These are phyloP conservation scores for Chytriomyces hyalinus DNA, from an alignment of 192 early-diverging fungal species.

Conservation along the genomic window DNA sequence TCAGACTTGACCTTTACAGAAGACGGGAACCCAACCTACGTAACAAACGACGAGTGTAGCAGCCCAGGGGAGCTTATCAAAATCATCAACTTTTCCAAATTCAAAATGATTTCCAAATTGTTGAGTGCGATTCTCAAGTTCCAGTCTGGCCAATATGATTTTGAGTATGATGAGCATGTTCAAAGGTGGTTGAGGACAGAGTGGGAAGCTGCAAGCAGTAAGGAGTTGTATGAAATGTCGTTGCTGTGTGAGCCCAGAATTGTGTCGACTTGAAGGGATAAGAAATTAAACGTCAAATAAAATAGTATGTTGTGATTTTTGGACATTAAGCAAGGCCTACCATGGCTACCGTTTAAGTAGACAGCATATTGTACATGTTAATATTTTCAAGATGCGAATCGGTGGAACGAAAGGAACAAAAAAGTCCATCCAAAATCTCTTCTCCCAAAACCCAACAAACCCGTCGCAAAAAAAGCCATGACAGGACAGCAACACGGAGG, in stretches of 20 bases:
- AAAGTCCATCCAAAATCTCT: neutral
- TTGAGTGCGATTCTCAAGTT: conserved; percentile 32
- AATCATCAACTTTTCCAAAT: conserved; percentile 55
- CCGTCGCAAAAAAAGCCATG: neutral
- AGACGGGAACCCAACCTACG: conserved; percentile 77
- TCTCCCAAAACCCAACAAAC: no score
- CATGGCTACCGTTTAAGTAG: no score
- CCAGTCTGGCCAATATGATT: conserved; percentile 43
- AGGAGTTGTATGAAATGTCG: conserved; percentile 48
- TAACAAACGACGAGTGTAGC: neutral
- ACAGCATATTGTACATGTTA: neutral
- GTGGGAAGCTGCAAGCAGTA: conserved; percentile 45
- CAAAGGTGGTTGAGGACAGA: conserved; percentile 42
- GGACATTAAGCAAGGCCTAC: no score
- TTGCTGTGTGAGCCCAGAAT: conserved; percentile 39
- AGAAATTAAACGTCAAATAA: no score
- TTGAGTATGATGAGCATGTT: conserved; percentile 35
- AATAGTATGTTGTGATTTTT: no score
- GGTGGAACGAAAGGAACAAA: neutral
- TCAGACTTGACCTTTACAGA: conserved; percentile 85
- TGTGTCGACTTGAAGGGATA: conserved; percentile 7
- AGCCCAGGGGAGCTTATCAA: conserved; percentile 9
- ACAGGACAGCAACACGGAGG: neutral
- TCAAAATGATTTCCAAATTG: conserved; percentile 46
- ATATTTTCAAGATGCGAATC: neutral